Evolutionary conservation across 2,329 filamentous ascomycete species (phyloP).

Genomic region (Botryosphaeria agaves): DNA sequence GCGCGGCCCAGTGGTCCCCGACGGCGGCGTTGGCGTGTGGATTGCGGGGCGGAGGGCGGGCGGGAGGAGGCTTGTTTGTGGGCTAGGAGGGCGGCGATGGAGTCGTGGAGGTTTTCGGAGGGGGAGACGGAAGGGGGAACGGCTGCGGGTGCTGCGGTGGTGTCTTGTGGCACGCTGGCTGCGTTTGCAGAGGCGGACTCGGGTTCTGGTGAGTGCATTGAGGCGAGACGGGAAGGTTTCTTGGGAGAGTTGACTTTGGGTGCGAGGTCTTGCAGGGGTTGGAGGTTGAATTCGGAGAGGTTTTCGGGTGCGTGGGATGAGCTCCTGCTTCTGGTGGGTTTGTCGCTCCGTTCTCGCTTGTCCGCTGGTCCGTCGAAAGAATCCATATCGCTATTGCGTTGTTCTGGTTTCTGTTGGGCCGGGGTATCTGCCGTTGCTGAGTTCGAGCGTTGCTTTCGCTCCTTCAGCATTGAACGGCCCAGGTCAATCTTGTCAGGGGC

Average conservation of each 20-base stretch:
- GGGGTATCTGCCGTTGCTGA: too few relatives aligned
- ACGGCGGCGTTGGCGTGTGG: conserved; percentile 1
- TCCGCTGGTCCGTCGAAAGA: too few relatives aligned
- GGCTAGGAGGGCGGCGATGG: conserved; percentile 7
- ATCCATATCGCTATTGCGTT: too few relatives aligned
- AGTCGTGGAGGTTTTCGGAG: conserved; percentile 3
- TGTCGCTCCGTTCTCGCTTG: neutral
- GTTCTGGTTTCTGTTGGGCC: too few relatives aligned
- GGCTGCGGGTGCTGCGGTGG: conserved; percentile 10
- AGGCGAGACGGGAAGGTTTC: conserved; percentile 4
- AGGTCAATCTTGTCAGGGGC: too few relatives aligned
- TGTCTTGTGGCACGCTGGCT: conserved; percentile 5
- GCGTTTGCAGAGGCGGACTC: conserved; percentile 6
- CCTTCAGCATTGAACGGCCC: too few relatives aligned
- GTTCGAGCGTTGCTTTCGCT: too few relatives aligned
- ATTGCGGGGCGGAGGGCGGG: neutral
- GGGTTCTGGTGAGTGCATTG: conserved; percentile 7
- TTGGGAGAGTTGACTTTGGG: conserved; percentile 12
- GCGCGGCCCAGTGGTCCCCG: conserved; percentile 2
- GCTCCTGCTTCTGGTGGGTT: neutral
- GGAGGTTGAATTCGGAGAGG: conserved; percentile 3
- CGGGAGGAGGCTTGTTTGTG: conserved; percentile 5
- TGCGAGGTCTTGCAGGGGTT: conserved; percentile 13
- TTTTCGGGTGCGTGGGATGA: too few relatives aligned
- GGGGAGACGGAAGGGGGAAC: conserved; percentile 7